Percentiles rank a stretch among this genome's conserved stretches.
Conservation (phyloP, 2,329 filamentous ascomycete genomes). For the Clarireedia paspali region DNA sequence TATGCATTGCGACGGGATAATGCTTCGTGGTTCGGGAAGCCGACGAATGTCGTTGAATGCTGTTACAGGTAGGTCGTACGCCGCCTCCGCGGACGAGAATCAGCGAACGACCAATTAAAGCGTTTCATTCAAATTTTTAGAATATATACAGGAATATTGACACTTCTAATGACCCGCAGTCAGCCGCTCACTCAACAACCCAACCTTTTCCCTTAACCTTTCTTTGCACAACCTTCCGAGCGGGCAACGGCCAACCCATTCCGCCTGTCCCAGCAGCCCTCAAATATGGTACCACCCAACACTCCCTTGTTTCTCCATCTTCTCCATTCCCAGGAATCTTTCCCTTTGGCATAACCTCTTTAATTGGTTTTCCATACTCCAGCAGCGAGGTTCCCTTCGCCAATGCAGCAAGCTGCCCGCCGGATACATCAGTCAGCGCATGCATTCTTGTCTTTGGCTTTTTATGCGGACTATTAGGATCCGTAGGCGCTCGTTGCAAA, state of each 20-base stretch:
- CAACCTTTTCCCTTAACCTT: conserved; percentile 67
- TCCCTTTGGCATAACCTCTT: conserved; percentile 55
- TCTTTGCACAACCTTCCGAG: conserved; percentile 75
- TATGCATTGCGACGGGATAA: no score
- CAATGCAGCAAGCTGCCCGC: conserved; percentile 66
- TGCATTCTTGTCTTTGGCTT: conserved; percentile 81
- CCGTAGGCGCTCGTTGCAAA: conserved; percentile 56
- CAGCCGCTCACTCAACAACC: conserved; percentile 38
- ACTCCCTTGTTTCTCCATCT: conserved; percentile 52
- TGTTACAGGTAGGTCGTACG: no score
- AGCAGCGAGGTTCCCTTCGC: conserved; percentile 81
- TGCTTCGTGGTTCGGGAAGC: no score
- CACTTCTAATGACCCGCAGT: no score
- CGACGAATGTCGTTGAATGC: no score
- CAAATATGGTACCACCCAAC: conserved; percentile 75
- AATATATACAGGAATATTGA: neutral
- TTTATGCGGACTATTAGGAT: conserved; percentile 38
- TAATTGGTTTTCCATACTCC: conserved; percentile 82
- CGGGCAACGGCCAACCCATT: conserved; percentile 76
- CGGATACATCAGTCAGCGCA: conserved; percentile 71
- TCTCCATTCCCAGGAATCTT: conserved; percentile 31
- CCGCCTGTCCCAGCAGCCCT: conserved; percentile 58
- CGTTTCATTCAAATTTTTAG: neutral
- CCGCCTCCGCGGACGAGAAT: neutral
- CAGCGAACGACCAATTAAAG: neutral